Conservation (phyloP, 2,329 filamentous ascomycete genomes). For the Beauveria caledonica region DNA sequence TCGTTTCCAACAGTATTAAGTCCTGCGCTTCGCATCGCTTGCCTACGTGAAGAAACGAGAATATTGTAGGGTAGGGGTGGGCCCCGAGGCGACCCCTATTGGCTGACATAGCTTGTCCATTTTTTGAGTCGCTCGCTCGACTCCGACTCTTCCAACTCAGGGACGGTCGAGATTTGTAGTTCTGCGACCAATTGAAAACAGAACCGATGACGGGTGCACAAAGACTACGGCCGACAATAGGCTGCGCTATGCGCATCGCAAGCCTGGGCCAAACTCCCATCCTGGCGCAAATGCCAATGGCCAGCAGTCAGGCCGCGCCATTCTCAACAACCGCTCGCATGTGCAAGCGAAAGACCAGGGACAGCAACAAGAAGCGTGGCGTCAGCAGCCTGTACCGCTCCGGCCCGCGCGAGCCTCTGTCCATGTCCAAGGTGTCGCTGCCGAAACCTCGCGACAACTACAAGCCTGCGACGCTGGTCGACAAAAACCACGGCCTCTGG, state of each 20-base stretch:
- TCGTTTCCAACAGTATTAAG: too few species aligned
- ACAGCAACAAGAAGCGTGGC: conserved; percentile 73
- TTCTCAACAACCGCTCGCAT: conserved; percentile 50
- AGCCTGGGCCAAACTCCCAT: neutral
- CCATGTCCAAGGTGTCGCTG: conserved; percentile 62
- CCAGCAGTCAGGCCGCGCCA: conserved; percentile 15
- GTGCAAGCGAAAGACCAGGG: conserved; percentile 48
- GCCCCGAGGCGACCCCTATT: neutral
- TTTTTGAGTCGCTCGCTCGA: conserved; percentile 1
- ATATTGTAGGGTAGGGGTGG: conserved; percentile 7
- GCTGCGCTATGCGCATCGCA: conserved; percentile 5
- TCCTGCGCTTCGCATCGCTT: too few species aligned
- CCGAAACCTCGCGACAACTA: conserved; percentile 61
- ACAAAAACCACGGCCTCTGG: conserved; percentile 81
- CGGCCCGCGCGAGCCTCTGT: conserved; percentile 65
- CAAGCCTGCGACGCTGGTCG: conserved; percentile 49
- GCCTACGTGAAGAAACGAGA: neutral
- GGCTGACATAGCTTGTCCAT: conserved; percentile 1
- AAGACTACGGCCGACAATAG: neutral
- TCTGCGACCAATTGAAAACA: neutral
- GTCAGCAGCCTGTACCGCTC: conserved; percentile 74
- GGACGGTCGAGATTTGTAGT: neutral
- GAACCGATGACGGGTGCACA: conserved; percentile 9
- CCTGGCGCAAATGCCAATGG: neutral
- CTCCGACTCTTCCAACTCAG: neutral